Evolutionary conservation across 2,329 filamentous ascomycete species (phyloP).

Genomic region (Drechslera avenae): DNA sequence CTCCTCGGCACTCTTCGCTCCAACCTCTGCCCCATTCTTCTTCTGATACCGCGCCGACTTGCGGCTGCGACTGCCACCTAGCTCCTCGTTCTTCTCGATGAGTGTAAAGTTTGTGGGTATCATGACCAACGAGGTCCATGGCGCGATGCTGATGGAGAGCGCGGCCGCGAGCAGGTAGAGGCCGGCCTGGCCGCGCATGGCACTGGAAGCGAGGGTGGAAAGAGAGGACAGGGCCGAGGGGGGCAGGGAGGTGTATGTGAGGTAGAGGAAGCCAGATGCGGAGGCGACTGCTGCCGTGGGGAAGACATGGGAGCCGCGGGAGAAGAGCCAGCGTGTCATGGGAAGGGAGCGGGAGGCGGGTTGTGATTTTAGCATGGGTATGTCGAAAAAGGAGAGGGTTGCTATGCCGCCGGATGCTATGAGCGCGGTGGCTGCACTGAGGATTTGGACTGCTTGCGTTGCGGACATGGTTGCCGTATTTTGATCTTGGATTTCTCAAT

Average conservation of each 20-base stretch:
- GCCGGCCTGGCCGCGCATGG: slow-evolving; percentile 9
- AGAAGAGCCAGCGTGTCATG: slow-evolving; percentile 46
- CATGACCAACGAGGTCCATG: slow-evolving; percentile 14
- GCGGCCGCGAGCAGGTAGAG: slow-evolving; percentile 23
- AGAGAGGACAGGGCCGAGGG: neutral
- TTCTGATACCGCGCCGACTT: slow-evolving; percentile 8
- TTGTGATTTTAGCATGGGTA: slow-evolving; percentile 40
- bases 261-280: slow-evolving; percentile 33
- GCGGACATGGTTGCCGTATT: slow-evolving; percentile 9
- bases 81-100: slow-evolving; percentile 31
- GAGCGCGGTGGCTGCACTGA: slow-evolving; percentile 42
- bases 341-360: slow-evolving; percentile 48
- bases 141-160: slow-evolving; percentile 28
- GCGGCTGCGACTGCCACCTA: slow-evolving; percentile 21
- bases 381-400: slow-evolving; percentile 41
- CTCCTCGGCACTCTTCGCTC: slow-evolving; percentile 23
- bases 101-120: slow-evolving; percentile 20
- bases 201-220: neutral
- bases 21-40: neutral
- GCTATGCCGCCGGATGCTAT: slow-evolving; percentile 44
- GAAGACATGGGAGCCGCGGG: slow-evolving; percentile 46
- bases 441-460: slow-evolving; percentile 25
- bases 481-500: neutral
- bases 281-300: slow-evolving; percentile 37
- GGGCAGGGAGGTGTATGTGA: slow-evolving; percentile 26